These are phyloP conservation scores for Nymphaea thermarum DNA, from an alignment of 164 flowering plant species.

Conservation along the genomic window DNA sequence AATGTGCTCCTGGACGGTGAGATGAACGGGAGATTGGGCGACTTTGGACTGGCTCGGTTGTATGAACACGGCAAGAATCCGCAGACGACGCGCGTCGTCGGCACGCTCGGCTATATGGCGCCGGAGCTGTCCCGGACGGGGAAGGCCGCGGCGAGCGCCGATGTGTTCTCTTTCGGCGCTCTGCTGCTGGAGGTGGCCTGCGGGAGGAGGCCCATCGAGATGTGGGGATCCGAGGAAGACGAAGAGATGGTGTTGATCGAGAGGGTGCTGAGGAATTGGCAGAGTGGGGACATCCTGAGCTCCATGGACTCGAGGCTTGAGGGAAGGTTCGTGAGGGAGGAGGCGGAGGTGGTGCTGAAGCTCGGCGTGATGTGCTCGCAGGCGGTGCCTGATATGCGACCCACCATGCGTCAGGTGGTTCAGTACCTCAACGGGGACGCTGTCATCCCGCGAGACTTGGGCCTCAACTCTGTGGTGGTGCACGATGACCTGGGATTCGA, in stretches of 20 bases:
- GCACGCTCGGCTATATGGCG: constrained; percentile 44
- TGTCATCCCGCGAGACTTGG: background rate
- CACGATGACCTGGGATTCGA: no score
- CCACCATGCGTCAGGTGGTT: constrained; percentile 5
- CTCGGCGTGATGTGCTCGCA: constrained; percentile 35
- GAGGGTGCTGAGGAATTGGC: constrained; percentile 22
- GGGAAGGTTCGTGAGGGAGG: constrained; percentile 10
- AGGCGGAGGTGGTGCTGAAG: constrained; percentile 25
- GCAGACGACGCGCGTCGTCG: constrained; percentile 33
- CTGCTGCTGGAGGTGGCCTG: constrained; percentile 35
- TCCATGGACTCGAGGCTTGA: constrained; percentile 21
- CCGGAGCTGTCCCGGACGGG: constrained; percentile 40
- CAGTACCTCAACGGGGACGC: background rate
- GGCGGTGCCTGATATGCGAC: constrained; percentile 16
- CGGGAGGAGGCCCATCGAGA: constrained; percentile 25
- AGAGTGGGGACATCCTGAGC: constrained; percentile 16
- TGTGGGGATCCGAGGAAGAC: constrained; percentile 1
- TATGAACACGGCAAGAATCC: constrained; percentile 26
- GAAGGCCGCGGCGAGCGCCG: constrained; percentile 30
- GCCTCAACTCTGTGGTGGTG: background rate
- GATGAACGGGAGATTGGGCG: constrained; percentile 37
- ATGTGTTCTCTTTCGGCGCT: constrained; percentile 42
- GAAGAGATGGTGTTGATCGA: constrained; percentile 18
- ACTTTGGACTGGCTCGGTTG: constrained; percentile 39
- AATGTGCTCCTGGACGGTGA: constrained; percentile 43